A percentile compares a stretch with the other conserved stretches of the same genome.
Conservation (phyloP, 2,329 filamentous ascomycete species). For the Fusarium sp. region DNA sequence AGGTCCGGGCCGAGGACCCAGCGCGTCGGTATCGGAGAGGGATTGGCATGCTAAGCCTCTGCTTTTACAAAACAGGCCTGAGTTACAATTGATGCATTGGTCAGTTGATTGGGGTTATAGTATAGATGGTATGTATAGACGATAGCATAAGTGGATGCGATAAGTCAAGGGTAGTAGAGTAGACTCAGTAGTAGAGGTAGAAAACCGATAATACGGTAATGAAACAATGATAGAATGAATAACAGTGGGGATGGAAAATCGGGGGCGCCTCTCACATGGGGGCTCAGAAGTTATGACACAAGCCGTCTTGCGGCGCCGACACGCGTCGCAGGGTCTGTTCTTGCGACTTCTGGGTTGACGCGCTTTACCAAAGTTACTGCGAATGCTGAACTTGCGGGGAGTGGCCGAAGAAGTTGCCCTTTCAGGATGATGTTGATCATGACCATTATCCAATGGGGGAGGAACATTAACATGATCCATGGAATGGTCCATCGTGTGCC, state of each 20-base stretch:
- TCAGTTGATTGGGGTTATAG: constrained; percentile 14
- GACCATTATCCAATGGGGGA: background rate
- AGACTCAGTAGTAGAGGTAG: background rate
- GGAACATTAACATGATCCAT: background rate
- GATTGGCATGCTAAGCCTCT: constrained; percentile 50
- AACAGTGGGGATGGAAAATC: background rate
- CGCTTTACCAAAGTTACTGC: constrained; percentile 55
- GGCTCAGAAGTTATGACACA: constrained; percentile 58
- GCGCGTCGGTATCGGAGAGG: constrained; percentile 37
- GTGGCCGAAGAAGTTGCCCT: constrained; percentile 25
- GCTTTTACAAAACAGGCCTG: constrained; percentile 51
- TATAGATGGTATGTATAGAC: background rate
- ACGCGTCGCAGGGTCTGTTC: constrained; percentile 59
- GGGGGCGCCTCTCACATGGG: constrained; percentile 53
- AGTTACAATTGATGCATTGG: constrained; percentile 7
- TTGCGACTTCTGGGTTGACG: constrained; percentile 57
- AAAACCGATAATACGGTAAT: background rate
- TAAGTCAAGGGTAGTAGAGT: constrained; percentile 2
- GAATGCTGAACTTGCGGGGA: constrained; percentile 54
- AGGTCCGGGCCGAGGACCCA: constrained; percentile 5
- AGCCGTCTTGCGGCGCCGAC: constrained; percentile 58
- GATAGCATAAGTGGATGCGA: constrained; percentile 5
- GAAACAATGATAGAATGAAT: background rate
- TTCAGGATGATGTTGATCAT: background rate
- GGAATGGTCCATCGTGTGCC: constrained; percentile 14